Conservation (phyloP, 2,329 filamentous ascomycete species). For the Colletotrichum sansevieriae region DNA sequence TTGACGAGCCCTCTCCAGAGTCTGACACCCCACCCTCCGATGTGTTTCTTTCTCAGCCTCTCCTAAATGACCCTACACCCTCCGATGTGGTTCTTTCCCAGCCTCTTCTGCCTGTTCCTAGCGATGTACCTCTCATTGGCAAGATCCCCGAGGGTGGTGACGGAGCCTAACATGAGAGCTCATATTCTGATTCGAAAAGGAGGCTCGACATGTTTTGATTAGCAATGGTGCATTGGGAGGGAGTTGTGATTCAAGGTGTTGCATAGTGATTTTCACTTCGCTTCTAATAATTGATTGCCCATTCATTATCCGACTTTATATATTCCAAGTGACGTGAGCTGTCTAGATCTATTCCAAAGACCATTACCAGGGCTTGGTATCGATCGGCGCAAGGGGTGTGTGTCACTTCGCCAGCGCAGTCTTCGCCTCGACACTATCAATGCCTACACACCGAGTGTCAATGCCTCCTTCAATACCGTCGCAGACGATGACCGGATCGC, state of each 20-base stretch:
- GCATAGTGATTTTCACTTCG: not conserved
- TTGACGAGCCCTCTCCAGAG: not conserved
- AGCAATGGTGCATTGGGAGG: not conserved
- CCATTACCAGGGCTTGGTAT: constrained; percentile 22
- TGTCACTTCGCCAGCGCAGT: constrained; percentile 33
- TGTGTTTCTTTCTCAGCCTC: not conserved
- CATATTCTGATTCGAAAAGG: not conserved
- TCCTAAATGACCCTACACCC: not conserved
- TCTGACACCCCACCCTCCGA: not conserved
- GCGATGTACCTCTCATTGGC: not conserved
- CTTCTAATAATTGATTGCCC: too few relatives aligned
- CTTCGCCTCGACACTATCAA: constrained; percentile 33
- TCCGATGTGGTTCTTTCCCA: not conserved
- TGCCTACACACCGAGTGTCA: constrained; percentile 49
- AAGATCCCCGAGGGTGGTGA: not conserved
- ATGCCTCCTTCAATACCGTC: constrained; percentile 58
- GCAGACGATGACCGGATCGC: constrained; percentile 61
- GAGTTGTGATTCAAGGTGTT: not conserved
- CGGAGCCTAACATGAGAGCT: not conserved
- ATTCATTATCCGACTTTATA: not conserved
- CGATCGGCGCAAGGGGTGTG: constrained; percentile 28
- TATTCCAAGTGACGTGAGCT: not conserved
- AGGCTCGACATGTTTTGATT: not conserved
- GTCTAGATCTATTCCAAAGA: too few relatives aligned
- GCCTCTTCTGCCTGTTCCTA: not conserved